Evolutionary conservation across 176 grass and related monocot species (phyloP).

Genomic region (Zizania latifolia): DNA sequence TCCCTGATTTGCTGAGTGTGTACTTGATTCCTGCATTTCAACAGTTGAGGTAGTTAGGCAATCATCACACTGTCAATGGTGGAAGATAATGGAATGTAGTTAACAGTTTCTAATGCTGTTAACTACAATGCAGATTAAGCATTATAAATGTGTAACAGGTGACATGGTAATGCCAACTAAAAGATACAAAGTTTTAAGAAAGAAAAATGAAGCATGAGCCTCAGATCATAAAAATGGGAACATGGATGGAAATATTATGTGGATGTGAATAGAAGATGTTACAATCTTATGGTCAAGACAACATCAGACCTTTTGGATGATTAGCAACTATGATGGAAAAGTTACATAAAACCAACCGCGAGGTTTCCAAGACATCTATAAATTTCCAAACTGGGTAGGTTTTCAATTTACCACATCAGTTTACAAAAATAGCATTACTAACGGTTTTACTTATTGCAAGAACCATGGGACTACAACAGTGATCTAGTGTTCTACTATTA

Average conservation of each 20-base stretch:
- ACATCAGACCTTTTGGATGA: background rate
- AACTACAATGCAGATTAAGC: background rate
- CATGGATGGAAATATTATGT: background rate
- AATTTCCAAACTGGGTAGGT: background rate
- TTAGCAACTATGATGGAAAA: background rate
- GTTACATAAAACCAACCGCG: background rate
- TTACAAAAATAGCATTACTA: background rate
- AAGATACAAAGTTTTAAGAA: background rate
- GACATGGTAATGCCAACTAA: background rate
- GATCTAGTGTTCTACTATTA: background rate
- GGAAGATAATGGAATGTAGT: background rate
- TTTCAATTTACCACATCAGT: conserved; percentile 11
- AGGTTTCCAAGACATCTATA: background rate
- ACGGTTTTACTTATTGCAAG: background rate
- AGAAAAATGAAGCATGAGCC: background rate
- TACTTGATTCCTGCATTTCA: conserved; percentile 75
- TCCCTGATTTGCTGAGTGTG: conserved; percentile 87
- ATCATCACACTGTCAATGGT: background rate
- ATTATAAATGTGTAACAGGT: background rate
- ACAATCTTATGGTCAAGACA: background rate
- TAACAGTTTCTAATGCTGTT: background rate
- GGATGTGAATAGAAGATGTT: background rate
- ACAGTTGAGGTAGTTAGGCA: background rate
- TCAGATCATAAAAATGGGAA: background rate
- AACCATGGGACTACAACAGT: background rate